Evolutionary conservation across 805 yeast genomes (phyloP).

Genomic region (Sungouiella blattae): DNA sequence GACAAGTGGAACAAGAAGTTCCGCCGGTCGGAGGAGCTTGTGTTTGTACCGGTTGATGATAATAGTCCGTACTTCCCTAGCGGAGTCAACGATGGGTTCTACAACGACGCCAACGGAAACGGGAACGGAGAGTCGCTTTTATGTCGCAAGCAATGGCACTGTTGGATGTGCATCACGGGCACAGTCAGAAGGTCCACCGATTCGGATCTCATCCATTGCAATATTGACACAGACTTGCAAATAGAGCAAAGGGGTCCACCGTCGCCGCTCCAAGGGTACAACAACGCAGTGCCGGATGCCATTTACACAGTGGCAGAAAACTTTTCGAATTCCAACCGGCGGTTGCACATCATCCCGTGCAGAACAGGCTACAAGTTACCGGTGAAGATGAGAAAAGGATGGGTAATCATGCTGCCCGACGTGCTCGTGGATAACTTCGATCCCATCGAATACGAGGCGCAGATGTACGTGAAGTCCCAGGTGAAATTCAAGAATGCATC

Average conservation of each 20-base stretch:
- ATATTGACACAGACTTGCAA: slow-evolving; percentile 83
- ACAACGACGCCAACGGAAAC: slow-evolving; percentile 5
- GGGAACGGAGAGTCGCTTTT: slow-evolving; percentile 37
- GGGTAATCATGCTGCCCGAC: slow-evolving; percentile 90
- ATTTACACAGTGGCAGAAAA: slow-evolving; percentile 84
- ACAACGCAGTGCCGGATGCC: slow-evolving; percentile 55
- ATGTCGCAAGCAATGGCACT: slow-evolving; percentile 86
- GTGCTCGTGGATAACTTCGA: slow-evolving; percentile 67
- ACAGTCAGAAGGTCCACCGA: slow-evolving; percentile 86
- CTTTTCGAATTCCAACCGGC: slow-evolving; percentile 75
- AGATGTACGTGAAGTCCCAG: slow-evolving; percentile 29
- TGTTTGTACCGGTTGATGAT: slow-evolving; percentile 69
- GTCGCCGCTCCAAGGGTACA: slow-evolving; percentile 5
- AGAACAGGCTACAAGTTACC: slow-evolving; percentile 62
- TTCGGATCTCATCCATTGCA: slow-evolving; percentile 83
- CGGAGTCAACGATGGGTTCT: slow-evolving; percentile 35
- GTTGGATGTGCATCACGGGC: slow-evolving; percentile 97
- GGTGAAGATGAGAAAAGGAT: slow-evolving; percentile 71
- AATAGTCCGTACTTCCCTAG: slow-evolving; percentile 62
- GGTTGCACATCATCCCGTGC: slow-evolving; percentile 82
- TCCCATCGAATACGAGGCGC: slow-evolving; percentile 28
- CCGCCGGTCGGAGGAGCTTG: slow-evolving; percentile 85
- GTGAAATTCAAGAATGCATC: slow-evolving; percentile 18
- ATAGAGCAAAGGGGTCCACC: slow-evolving; percentile 44
- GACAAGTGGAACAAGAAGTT: slow-evolving; percentile 59